Percentiles rank a stretch among this genome's conserved stretches.
Evolutionary conservation across 164 flowering plant genomes (phyloP).

Genomic region (Dillenia suffruticosa): DNA sequence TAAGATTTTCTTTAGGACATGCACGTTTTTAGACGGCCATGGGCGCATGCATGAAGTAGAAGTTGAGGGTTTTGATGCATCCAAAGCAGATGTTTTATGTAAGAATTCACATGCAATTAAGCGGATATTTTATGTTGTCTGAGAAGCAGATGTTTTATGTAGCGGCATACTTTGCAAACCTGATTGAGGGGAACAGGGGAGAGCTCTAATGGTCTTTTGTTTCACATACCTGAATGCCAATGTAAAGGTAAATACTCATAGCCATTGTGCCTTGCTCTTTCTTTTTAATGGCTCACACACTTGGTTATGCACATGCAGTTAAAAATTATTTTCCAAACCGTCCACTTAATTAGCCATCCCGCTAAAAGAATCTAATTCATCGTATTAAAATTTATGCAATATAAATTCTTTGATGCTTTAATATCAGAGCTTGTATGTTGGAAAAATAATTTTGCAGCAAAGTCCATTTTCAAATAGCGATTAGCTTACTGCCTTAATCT

Average conservation of each 20-base stretch:
- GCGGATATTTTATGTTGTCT: too few species aligned
- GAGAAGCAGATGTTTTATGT: slow-evolving; percentile 8
- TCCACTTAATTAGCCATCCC: too few species aligned
- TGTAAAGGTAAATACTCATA: slow-evolving; percentile 47
- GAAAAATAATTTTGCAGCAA: not conserved
- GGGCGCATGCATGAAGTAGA: slow-evolving; percentile 63
- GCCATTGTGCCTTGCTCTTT: not conserved
- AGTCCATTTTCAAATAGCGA: not conserved
- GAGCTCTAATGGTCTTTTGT: slow-evolving; percentile 77
- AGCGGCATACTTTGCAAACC: slow-evolving; percentile 61
- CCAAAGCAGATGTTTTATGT: slow-evolving; percentile 66
- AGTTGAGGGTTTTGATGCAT: slow-evolving; percentile 33
- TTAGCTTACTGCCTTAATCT: slow-evolving; percentile 28
- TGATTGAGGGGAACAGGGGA: slow-evolving; percentile 87
- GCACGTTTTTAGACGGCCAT: slow-evolving; percentile 53
- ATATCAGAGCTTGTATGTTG: not conserved
- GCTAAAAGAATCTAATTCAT: too few species aligned
- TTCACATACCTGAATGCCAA: slow-evolving; percentile 46
- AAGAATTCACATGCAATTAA: slow-evolving; percentile 14
- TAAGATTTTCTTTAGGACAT: slow-evolving; percentile 45
- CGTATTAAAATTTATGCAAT: not conserved
- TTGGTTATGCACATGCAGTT: not conserved
- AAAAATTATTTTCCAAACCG: too few species aligned
- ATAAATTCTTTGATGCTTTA: not conserved
- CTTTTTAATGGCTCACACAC: not conserved